A percentile compares a stretch with the other conserved stretches of the same genome.
phyloP scores from a whole-genome alignment of 495 filamentous ascomycete genomes.

The Aspergillus sparsus region DNA sequence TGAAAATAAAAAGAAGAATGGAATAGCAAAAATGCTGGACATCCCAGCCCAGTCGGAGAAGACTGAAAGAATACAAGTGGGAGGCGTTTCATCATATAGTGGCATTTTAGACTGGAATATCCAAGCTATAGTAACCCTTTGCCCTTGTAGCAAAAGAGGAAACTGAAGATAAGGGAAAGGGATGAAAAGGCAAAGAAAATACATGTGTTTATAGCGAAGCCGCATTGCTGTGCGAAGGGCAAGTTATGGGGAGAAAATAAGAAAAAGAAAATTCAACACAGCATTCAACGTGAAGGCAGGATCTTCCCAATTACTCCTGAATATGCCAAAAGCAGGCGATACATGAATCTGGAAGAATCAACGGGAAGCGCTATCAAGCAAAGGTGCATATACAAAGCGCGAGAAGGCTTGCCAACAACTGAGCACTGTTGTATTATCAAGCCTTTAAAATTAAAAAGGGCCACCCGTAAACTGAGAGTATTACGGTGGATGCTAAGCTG shows the following conservation, averaged over 20 bases:
- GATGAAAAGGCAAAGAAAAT: conserved; percentile 11
- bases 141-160: conserved; percentile 6
- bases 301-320: conserved; percentile 49
- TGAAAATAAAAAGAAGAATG: no score
- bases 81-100: conserved; percentile 3
- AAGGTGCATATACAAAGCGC: conserved; percentile 9
- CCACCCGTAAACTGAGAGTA: neutral
- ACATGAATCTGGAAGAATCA: conserved; percentile 22
- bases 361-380: conserved; percentile 7
- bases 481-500: neutral
- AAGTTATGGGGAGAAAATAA: conserved; percentile 11
- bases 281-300: conserved; percentile 31
- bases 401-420: conserved; percentile 9
- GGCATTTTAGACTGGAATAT: conserved; percentile 22
- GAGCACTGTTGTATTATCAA: conserved; percentile 4
- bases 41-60: neutral
- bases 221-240: conserved; percentile 19
- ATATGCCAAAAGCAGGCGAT: conserved; percentile 42
- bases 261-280: conserved; percentile 25
- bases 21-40: neutral
- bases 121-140: conserved; percentile 26
- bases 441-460: neutral
- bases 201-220: conserved; percentile 15
- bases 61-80: neutral
- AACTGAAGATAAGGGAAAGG: conserved; percentile 6